Conservation (phyloP, 495 filamentous ascomycete species). For the Penicillium soppii region DNA sequence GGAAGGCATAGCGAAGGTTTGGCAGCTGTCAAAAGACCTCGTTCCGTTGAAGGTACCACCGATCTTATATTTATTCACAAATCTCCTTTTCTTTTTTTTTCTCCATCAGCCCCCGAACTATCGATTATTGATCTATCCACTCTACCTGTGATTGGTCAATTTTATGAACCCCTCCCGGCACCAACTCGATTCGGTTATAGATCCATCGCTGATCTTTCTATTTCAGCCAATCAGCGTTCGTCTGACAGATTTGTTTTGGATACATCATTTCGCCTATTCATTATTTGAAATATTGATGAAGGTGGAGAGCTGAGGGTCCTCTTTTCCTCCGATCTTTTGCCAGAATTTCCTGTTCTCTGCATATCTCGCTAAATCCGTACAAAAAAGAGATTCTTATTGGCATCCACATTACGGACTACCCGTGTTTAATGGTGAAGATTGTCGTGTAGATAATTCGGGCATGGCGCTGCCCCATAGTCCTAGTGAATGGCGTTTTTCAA, state of each 20-base stretch:
- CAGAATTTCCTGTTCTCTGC: no score
- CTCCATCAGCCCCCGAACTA: conserved; percentile 22
- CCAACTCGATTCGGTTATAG: conserved; percentile 3
- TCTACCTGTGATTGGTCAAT: conserved; percentile 13
- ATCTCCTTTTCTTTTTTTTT: conserved; percentile 7
- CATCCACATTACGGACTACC: not conserved
- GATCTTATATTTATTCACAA: not conserved
- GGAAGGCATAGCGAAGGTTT: conserved; percentile 15
- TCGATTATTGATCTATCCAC: conserved; percentile 15
- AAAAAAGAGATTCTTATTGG: not conserved
- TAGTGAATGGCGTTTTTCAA: conserved; percentile 39
- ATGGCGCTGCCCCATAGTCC: conserved; percentile 43
- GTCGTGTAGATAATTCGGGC: conserved; percentile 36
- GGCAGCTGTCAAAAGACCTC: not conserved
- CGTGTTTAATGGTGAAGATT: conserved; percentile 24
- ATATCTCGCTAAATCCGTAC: not conserved
- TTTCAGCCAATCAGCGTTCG: not conserved
- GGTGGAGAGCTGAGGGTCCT: no score
- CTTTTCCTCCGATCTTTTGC: no score
- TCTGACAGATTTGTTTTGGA: not conserved
- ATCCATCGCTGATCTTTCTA: not conserved
- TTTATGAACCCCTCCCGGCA: not conserved
- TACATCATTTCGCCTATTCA: conserved; percentile 1
- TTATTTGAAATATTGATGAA: no score
- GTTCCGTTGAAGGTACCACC: not conserved